These are phyloP conservation scores for Syncephalastrum sp. DNA, from an alignment of 371 early-diverging fungal genomes.

Conservation along the genomic window DNA sequence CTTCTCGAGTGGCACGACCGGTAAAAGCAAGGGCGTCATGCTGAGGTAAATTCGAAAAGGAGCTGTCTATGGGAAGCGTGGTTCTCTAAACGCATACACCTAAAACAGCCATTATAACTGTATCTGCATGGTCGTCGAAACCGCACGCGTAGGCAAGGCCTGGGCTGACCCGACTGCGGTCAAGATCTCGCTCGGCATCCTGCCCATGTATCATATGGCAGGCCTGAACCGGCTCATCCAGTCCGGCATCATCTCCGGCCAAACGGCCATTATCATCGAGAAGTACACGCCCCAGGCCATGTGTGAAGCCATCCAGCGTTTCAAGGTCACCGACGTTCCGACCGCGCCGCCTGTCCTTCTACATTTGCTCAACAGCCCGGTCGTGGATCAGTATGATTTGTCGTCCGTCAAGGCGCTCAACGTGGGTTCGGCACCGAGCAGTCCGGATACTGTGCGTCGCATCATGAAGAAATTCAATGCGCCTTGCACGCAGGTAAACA, in stretches of 20 bases:
- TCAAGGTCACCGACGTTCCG: conserved; percentile 49
- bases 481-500: too few species aligned
- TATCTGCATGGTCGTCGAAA: conserved; percentile 11
- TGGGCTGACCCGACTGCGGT: background rate
- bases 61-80: background rate
- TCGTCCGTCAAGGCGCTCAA: conserved; percentile 47
- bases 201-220: conserved; percentile 12
- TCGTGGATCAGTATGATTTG: conserved; percentile 60
- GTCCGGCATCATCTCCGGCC: background rate
- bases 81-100: too few species aligned
- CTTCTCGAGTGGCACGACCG: conserved; percentile 23
- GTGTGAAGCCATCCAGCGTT: conserved; percentile 44
- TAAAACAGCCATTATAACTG: conserved; percentile 11
- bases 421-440: conserved; percentile 71
- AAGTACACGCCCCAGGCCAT: conserved; percentile 17
- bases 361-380: conserved; percentile 53
- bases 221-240: background rate
- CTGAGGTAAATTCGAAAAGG: conserved; percentile 7
- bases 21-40: conserved; percentile 23
- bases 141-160: background rate
- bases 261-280: background rate
- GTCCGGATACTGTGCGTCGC: too few species aligned
- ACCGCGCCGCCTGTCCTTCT: conserved; percentile 75
- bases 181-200: background rate
- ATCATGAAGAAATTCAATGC: too few species aligned